A percentile compares a stretch with the other conserved stretches of the same genome.
Evolutionary conservation across 306 rosid species (phyloP).

Genomic region (Rosa lucieae): DNA sequence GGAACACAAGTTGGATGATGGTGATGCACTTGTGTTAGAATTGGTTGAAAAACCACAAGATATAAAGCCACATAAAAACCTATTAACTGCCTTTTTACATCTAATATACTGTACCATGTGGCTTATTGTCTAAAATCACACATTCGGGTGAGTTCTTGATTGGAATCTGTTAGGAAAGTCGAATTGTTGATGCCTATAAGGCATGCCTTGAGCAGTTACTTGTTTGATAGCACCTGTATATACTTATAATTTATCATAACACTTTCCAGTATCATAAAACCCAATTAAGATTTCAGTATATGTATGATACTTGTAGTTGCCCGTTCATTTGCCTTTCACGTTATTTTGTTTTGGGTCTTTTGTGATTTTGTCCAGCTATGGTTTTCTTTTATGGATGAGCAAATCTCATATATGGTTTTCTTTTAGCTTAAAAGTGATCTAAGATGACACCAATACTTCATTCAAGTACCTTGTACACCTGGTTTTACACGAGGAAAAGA

Average conservation of each 20-base stretch:
- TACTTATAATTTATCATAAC: not conserved
- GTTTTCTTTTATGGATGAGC: not conserved
- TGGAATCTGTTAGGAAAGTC: not conserved
- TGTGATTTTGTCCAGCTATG: not conserved
- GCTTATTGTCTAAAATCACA: not conserved
- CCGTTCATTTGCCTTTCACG: not conserved
- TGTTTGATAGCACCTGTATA: not conserved
- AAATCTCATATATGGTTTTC: not conserved
- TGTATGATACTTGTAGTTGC: not conserved
- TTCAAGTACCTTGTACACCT: not conserved
- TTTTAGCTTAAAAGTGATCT: not conserved
- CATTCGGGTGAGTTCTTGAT: not conserved
- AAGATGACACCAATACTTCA: not conserved
- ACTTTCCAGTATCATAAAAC: not conserved
- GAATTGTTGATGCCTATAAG: not conserved
- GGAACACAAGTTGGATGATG: slow-evolving; percentile 78
- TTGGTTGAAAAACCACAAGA: slow-evolving; percentile 30
- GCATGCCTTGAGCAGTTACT: not conserved
- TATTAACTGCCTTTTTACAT: not conserved
- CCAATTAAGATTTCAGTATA: not conserved
- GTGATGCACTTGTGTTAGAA: slow-evolving; percentile 79
- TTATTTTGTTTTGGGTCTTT: not conserved
- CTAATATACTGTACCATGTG: not conserved
- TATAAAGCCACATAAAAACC: no score
- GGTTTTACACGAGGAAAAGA: not conserved